These are phyloP conservation scores for Smittium culicis DNA, from an alignment of 371 early-diverging fungal species.

Conservation along the genomic window DNA sequence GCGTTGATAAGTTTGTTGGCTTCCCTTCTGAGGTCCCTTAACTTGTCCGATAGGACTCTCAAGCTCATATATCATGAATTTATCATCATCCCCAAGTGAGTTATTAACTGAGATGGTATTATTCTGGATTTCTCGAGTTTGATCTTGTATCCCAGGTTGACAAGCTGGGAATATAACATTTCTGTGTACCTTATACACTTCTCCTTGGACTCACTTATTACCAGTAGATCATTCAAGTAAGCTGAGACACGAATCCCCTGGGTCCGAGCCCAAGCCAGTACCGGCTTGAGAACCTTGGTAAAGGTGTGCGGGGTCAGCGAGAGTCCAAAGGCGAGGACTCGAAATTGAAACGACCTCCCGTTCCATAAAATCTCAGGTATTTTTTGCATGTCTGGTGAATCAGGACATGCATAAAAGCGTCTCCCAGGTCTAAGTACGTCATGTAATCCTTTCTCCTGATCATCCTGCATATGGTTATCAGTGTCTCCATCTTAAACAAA, in stretches of 20 bases:
- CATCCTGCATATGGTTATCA: constrained; percentile 22
- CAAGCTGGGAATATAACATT: constrained; percentile 18
- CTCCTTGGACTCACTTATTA: constrained; percentile 12
- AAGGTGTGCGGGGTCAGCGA: constrained; percentile 33
- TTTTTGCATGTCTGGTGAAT: constrained; percentile 19
- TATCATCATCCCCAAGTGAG: constrained; percentile 27
- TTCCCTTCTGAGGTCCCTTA: background rate
- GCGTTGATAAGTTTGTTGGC: background rate
- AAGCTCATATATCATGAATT: constrained; percentile 15
- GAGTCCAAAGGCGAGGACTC: constrained; percentile 33
- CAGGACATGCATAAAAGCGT: constrained; percentile 28
- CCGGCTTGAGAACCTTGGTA: constrained; percentile 29
- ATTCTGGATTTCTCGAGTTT: constrained; percentile 21
- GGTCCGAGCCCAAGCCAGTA: constrained; percentile 21
- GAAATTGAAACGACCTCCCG: constrained; percentile 32
- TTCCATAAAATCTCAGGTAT: constrained; percentile 35
- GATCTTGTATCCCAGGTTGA: constrained; percentile 21
- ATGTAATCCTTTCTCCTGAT: constrained; percentile 23
- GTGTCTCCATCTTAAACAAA: constrained; percentile 19
- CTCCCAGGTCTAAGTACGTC: constrained; percentile 21
- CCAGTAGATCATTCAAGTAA: constrained; percentile 30
- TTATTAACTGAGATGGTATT: constrained; percentile 24
- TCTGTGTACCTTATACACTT: constrained; percentile 12
- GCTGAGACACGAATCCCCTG: constrained; percentile 25
- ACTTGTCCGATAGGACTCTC: background rate